Evolutionary conservation across 73 alveolate species (phyloP).

Genomic region (Paramecium pentaurelia): DNA sequence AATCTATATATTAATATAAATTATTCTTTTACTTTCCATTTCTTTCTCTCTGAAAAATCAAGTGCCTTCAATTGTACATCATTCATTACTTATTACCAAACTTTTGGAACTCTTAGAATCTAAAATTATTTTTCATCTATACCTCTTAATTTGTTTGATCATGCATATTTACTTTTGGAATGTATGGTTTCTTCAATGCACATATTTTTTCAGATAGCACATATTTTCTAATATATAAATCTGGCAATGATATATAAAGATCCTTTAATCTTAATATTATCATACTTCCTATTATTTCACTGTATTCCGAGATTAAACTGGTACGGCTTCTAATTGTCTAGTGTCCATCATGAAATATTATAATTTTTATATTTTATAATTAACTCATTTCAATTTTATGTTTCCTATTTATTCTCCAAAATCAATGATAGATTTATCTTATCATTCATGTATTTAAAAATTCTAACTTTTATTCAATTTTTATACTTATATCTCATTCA

Average conservation of each 20-base stretch:
- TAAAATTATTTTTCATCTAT: background rate
- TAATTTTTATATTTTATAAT: background rate
- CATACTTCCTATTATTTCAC: background rate
- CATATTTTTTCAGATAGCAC: conserved; percentile 6
- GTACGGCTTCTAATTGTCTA: background rate
- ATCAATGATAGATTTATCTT: background rate
- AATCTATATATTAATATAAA: background rate
- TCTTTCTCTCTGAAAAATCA: background rate
- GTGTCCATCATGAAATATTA: background rate
- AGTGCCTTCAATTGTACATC: background rate
- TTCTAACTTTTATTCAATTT: background rate
- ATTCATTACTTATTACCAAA: background rate
- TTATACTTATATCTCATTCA: too few species aligned
- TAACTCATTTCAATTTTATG: background rate
- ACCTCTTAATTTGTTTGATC: conserved; percentile 14
- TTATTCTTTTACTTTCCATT: conserved; percentile 1
- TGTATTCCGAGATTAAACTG: background rate
- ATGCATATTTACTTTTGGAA: background rate
- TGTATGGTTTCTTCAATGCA: background rate
- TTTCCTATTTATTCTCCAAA: background rate
- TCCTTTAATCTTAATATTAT: background rate
- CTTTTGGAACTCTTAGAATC: background rate
- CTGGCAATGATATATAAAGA: conserved; percentile 18
- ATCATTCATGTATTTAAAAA: background rate
- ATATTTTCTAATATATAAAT: conserved; percentile 31